These are phyloP conservation scores for Trichoderma citrinoviride DNA, from an alignment of 2,329 filamentous ascomycete genomes.

Conservation along the genomic window DNA sequence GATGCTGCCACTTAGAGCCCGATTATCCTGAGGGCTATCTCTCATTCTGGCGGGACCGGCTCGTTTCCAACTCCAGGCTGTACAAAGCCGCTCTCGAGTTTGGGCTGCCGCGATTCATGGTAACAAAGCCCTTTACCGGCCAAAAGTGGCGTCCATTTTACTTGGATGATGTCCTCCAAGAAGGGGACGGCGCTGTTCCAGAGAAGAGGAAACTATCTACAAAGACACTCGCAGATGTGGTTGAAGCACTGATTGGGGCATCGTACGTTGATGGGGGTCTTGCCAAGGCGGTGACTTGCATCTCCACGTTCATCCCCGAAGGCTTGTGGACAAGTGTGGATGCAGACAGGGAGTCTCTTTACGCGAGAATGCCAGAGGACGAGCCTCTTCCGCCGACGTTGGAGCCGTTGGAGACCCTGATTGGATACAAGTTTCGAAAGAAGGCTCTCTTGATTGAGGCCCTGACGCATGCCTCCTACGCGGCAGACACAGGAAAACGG, in stretches of 20 bases:
- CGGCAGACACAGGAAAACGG: conserved; percentile 40
- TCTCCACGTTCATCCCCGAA: conserved; percentile 64
- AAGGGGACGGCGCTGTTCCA: not conserved
- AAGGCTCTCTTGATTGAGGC: conserved; percentile 71
- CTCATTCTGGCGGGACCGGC: conserved; percentile 61
- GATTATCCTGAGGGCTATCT: conserved; percentile 76
- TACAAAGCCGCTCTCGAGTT: conserved; percentile 59
- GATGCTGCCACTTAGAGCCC: conserved; percentile 49
- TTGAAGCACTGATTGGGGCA: conserved; percentile 81
- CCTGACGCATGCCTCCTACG: conserved; percentile 70
- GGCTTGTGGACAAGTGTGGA: conserved; percentile 51
- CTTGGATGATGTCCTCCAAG: conserved; percentile 38
- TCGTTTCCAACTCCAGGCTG: conserved; percentile 75
- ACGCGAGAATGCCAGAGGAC: conserved; percentile 38
- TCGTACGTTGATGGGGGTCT: conserved; percentile 68
- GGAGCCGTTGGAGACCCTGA: conserved; percentile 56
- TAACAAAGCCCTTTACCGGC: conserved; percentile 65
- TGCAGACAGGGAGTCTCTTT: conserved; percentile 44
- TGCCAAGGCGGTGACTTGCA: conserved; percentile 59
- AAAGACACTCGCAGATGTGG: conserved; percentile 82
- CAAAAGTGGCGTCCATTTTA: conserved; percentile 70
- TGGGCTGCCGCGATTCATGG: conserved; percentile 70
- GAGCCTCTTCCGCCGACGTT: conserved; percentile 42
- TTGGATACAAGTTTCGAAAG: conserved; percentile 71
- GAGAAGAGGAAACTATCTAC: conserved; percentile 54